phyloP scores from a whole-genome alignment of 2,329 filamentous ascomycete species.

The Beauveria bassiana region DNA sequence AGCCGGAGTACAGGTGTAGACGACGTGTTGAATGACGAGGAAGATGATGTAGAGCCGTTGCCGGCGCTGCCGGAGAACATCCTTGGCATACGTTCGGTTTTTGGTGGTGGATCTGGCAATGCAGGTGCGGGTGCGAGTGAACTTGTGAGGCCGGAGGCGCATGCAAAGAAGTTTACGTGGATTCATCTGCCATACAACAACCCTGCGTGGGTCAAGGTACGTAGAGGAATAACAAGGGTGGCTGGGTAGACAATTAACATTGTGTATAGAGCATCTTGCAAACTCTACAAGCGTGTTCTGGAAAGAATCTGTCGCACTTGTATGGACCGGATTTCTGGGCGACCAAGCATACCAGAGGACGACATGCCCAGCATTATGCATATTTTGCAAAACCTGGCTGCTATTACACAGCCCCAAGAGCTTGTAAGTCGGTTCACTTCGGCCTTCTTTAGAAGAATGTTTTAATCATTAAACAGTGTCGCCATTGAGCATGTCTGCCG shows the following conservation, averaged over 20 bases:
- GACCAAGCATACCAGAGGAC: slow-evolving; percentile 38
- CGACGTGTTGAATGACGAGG: slow-evolving; percentile 14
- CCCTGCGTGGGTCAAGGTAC: slow-evolving; percentile 49
- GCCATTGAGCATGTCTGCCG: slow-evolving; percentile 26
- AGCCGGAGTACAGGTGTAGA: slow-evolving; percentile 24
- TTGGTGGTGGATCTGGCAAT: neutral
- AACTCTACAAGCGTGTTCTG: slow-evolving; percentile 31
- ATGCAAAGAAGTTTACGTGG: slow-evolving; percentile 46
- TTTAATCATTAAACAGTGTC: slow-evolving; percentile 22
- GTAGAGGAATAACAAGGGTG: slow-evolving; percentile 12
- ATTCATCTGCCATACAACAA: slow-evolving; percentile 51
- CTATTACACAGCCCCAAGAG: slow-evolving; percentile 34
- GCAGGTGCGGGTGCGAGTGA: slow-evolving; percentile 20
- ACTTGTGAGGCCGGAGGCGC: slow-evolving; percentile 26
- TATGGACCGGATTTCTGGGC: slow-evolving; percentile 42
- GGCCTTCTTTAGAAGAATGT: too few relatives aligned
- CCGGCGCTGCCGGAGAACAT: slow-evolving; percentile 27
- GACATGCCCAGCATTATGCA: slow-evolving; percentile 42
- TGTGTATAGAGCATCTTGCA: slow-evolving; percentile 33
- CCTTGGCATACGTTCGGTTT: slow-evolving; percentile 19
- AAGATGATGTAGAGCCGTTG: slow-evolving; percentile 19
- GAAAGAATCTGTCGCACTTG: slow-evolving; percentile 30
- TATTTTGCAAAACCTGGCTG: slow-evolving; percentile 42
- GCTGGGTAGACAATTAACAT: slow-evolving; percentile 15
- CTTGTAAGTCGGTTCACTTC: slow-evolving; percentile 20